Percentiles rank a stretch among this genome's conserved stretches.
These are phyloP conservation scores for Ophiocordyceps sinensis DNA, from an alignment of 2,329 filamentous ascomycete species.

Conservation along the genomic window DNA sequence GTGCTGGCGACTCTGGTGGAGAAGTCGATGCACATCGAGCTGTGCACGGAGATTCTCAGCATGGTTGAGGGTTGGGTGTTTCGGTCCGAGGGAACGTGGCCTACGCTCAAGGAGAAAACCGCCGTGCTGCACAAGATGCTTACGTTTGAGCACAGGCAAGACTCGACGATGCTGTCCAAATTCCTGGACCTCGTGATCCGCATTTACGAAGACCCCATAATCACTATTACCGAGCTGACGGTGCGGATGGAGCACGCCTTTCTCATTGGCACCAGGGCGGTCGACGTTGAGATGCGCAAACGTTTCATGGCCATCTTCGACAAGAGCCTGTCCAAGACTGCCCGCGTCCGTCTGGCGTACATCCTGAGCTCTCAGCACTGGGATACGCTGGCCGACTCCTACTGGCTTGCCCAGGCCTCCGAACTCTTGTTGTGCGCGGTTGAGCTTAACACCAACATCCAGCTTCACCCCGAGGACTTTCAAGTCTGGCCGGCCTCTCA, in stretches of 20 bases:
- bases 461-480: slow-evolving; percentile 75
- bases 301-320: slow-evolving; percentile 96
- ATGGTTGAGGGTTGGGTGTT: slow-evolving; percentile 98
- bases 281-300: slow-evolving; percentile 93
- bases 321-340: slow-evolving; percentile 82
- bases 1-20: slow-evolving; percentile 91
- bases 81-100: slow-evolving; percentile 84
- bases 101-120: slow-evolving; percentile 96
- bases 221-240: slow-evolving; percentile 86
- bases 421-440: slow-evolving; percentile 85
- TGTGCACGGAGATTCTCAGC: slow-evolving; percentile 84
- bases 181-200: slow-evolving; percentile 93
- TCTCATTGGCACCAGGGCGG: slow-evolving; percentile 81
- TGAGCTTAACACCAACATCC: slow-evolving; percentile 66
- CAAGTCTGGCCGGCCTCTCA: slow-evolving; percentile 59
- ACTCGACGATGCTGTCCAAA: slow-evolving; percentile 75
- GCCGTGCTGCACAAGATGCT: slow-evolving; percentile 99
- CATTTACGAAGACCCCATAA: slow-evolving; percentile 96
- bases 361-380: slow-evolving; percentile 88
- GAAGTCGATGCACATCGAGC: slow-evolving; percentile 71
- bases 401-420: slow-evolving; percentile 92
- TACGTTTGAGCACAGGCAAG: slow-evolving; percentile 73
- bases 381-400: slow-evolving; percentile 88
- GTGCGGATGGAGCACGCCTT: slow-evolving; percentile 98
- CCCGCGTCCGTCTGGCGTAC: slow-evolving; percentile 77